Conservation (phyloP, 371 early-diverging fungal genomes). For the Mucor irregularis region DNA sequence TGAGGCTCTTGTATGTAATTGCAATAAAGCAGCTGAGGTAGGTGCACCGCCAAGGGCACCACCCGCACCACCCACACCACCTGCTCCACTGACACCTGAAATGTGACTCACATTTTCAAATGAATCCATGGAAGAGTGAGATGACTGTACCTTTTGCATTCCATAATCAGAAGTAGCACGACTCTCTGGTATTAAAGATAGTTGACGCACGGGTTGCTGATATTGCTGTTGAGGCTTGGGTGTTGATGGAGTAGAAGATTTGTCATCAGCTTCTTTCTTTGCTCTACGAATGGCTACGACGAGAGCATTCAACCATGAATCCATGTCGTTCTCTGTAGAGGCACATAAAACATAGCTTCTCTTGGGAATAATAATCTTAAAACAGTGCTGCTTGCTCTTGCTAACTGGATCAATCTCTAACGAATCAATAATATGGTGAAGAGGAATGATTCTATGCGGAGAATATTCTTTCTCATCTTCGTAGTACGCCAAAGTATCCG, state of each 20-base stretch:
- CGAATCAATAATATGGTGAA: slow-evolving; percentile 70
- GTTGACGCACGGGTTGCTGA: background rate
- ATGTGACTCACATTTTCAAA: slow-evolving; percentile 50
- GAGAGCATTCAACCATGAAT: slow-evolving; percentile 70
- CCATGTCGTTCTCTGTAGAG: slow-evolving; percentile 55
- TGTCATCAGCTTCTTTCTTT: slow-evolving; percentile 29
- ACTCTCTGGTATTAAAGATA: slow-evolving; percentile 30
- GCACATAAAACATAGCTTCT: slow-evolving; percentile 74
- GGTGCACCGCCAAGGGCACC: slow-evolving; percentile 27
- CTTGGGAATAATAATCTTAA: slow-evolving; percentile 78
- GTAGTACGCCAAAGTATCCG: slow-evolving; percentile 76
- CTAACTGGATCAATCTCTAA: slow-evolving; percentile 72
- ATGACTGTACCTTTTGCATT: slow-evolving; percentile 14
- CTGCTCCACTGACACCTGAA: slow-evolving; percentile 41
- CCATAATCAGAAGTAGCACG: background rate
- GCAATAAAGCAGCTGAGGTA: slow-evolving; percentile 7
- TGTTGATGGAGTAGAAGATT: slow-evolving; percentile 1
- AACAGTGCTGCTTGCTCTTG: slow-evolving; percentile 62
- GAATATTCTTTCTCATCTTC: slow-evolving; percentile 79
- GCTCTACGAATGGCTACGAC: slow-evolving; percentile 53
- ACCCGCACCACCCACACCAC: slow-evolving; percentile 30
- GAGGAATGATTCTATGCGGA: slow-evolving; percentile 69
- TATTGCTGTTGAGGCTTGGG: slow-evolving; percentile 11
- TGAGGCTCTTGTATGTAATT: slow-evolving; percentile 25
- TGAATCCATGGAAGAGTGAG: slow-evolving; percentile 28